Evolutionary conservation across 768 basidiomycete genomes (phyloP), one percentile per base, ranked within the genome.

Genomic region (Tricholoma sp.): DNA sequence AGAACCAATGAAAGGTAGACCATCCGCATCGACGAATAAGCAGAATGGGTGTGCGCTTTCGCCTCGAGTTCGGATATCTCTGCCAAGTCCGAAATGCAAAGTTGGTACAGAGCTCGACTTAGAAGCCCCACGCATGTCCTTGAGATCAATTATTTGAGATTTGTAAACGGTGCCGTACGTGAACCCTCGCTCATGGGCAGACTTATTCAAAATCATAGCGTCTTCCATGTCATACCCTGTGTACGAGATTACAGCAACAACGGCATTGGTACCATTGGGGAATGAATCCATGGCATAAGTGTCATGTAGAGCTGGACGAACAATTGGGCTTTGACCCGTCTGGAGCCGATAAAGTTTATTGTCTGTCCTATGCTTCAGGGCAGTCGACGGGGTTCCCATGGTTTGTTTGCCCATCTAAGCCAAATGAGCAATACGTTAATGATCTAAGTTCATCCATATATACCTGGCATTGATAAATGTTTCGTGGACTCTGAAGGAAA

Each of bases 181-280:
- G 69, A 99, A 99, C 0, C 97, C 97, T 31, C 97, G 88, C 74
- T 99, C 97, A 68, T 99, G 94, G 2, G 94, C 89, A 0, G 95
- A 98, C 74, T 99, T 99, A 73, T 99, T 99, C 52, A 99, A 76
- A 63, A 99, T 99, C 97, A 99, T 99, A 63, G 97, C 97, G 65
- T 99, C 97, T 75, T 99, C 97, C 97, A 99, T 99, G 71, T 99
- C 97, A 72, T 99, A 99, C 3, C 97, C 97, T 3, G 97, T 99
- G 69, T 99, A 99, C 0, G 97, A 99, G 65, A 99, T 98, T 67
- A 99, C 97, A n/a, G 97, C 97, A 50, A 99, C 97, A 58, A 99
- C 79, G 18, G 97, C 97, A 71, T 99, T 99, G 46, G 90, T 98
- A 14, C 97, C 97, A 65, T 95, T 98, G 1, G 97, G 97, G 81